Evolutionary conservation across 106 monocot species (phyloP).

Genomic region (Acorus gramineus): DNA sequence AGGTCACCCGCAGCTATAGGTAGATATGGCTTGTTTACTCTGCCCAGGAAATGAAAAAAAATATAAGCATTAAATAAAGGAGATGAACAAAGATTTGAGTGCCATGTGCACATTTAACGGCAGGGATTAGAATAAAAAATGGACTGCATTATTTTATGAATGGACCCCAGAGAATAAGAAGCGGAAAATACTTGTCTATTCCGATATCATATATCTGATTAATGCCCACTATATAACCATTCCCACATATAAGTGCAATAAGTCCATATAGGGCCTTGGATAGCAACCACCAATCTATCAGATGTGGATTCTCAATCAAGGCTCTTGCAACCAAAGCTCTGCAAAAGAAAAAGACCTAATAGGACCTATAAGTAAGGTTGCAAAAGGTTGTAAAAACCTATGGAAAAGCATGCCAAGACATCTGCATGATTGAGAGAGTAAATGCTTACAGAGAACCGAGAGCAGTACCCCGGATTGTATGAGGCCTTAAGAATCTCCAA

Average conservation of each 20-base stretch:
- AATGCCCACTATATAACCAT: constrained; percentile 95
- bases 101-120: no score
- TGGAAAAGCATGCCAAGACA: background rate
- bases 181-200: constrained; percentile 78
- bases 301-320: constrained; percentile 68
- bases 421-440: background rate
- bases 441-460: constrained; percentile 72
- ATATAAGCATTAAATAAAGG: background rate
- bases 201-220: constrained; percentile 98
- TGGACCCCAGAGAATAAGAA: background rate
- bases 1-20: constrained; percentile 97
- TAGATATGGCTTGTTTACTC: constrained; percentile 99
- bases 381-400: background rate
- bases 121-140: no score
- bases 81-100: background rate
- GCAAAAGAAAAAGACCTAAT: constrained; percentile 8
- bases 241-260: constrained; percentile 81
- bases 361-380: background rate
- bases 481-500: constrained; percentile 96
- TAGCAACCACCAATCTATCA: constrained; percentile 83
- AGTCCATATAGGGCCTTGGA: constrained; percentile 86
- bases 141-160: no score
- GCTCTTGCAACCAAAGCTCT: constrained; percentile 92
- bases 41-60: constrained; percentile 16
- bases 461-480: constrained; percentile 94